Conservation (phyloP, 345 rosid species). For the Citrus sp. region DNA sequence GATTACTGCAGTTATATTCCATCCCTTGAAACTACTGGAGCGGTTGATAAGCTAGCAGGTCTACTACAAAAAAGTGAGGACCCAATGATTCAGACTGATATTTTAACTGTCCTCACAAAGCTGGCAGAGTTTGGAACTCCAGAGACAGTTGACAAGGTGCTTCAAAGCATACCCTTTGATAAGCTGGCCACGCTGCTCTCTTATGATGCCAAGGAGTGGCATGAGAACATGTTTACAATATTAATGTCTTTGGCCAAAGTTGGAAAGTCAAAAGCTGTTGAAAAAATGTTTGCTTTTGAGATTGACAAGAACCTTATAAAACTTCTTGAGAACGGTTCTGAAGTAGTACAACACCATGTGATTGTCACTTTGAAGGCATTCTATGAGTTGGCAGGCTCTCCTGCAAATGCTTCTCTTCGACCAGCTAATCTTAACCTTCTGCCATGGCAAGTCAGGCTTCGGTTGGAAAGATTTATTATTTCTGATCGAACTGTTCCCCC, state of each 20-base stretch:
- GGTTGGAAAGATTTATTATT: constrained; percentile 20
- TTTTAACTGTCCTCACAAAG: constrained; percentile 26
- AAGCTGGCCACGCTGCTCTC: constrained; percentile 21
- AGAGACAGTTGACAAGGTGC: constrained; percentile 27
- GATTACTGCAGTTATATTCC: constrained; percentile 27
- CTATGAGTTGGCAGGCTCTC: constrained; percentile 24
- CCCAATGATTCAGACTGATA: constrained; percentile 18
- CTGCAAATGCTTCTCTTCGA: constrained; percentile 16
- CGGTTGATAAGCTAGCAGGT: constrained; percentile 19
- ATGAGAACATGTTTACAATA: constrained; percentile 25
- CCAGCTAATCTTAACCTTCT: constrained; percentile 20
- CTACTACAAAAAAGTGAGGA: constrained; percentile 21
- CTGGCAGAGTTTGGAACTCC: constrained; percentile 31
- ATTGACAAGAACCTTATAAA: constrained; percentile 28
- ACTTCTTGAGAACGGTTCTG: constrained; percentile 26
- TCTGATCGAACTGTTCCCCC: constrained; percentile 7
- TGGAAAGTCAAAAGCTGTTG: constrained; percentile 34
- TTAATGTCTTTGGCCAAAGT: constrained; percentile 29
- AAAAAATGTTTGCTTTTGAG: constrained; percentile 27
- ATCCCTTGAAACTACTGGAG: constrained; percentile 18
- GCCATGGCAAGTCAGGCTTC: constrained; percentile 34
- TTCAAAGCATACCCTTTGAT: constrained; percentile 24
- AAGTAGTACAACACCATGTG: constrained; percentile 29
- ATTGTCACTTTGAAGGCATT: constrained; percentile 29
- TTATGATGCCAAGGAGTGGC: constrained; percentile 19